These are phyloP conservation scores for Hemileccinum rubropunctum DNA, from an alignment of 768 basidiomycete species.

Conservation along the genomic window DNA sequence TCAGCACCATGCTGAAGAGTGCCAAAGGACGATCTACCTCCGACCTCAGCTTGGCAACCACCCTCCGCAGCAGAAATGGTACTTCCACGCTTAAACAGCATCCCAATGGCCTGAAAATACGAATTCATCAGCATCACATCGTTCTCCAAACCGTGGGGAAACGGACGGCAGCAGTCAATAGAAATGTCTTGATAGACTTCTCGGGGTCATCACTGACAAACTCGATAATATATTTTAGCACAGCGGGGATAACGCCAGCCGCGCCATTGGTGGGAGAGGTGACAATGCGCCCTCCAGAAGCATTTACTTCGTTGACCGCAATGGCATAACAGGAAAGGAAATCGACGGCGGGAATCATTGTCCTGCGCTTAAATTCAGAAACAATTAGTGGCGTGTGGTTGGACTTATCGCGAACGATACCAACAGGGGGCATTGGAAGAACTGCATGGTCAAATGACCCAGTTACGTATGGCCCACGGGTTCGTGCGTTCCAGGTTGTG, in stretches of 20 bases:
- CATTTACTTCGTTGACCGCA: slow-evolving; percentile 94
- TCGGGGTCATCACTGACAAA: slow-evolving; percentile 91
- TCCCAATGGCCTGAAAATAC: slow-evolving; percentile 69
- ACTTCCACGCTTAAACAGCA: slow-evolving; percentile 96
- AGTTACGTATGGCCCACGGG: slow-evolving; percentile 46
- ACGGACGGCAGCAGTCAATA: slow-evolving; percentile 82
- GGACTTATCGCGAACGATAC: slow-evolving; percentile 25
- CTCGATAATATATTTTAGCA: slow-evolving; percentile 87
- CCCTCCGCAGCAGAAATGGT: slow-evolving; percentile 97
- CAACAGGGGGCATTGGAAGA: slow-evolving; percentile 77
- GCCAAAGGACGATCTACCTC: slow-evolving; percentile 47
- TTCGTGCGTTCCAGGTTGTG: background rate
- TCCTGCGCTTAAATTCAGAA: slow-evolving; percentile 54
- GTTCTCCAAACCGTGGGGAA: background rate
- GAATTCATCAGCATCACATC: slow-evolving; percentile 6
- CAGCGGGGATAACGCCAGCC: slow-evolving; percentile 89
- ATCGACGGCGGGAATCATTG: slow-evolving; percentile 90
- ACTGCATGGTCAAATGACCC: slow-evolving; percentile 81
- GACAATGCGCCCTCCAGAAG: slow-evolving; percentile 89
- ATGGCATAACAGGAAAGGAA: slow-evolving; percentile 93
- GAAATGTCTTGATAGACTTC: slow-evolving; percentile 83
- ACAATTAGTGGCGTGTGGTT: slow-evolving; percentile 2
- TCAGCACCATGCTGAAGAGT: background rate
- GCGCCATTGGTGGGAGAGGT: slow-evolving; percentile 95
- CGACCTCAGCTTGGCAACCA: slow-evolving; percentile 93